Base-by-base conservation (phyloP, 345 rosid species). In the Limnanthes douglasii region DNA sequence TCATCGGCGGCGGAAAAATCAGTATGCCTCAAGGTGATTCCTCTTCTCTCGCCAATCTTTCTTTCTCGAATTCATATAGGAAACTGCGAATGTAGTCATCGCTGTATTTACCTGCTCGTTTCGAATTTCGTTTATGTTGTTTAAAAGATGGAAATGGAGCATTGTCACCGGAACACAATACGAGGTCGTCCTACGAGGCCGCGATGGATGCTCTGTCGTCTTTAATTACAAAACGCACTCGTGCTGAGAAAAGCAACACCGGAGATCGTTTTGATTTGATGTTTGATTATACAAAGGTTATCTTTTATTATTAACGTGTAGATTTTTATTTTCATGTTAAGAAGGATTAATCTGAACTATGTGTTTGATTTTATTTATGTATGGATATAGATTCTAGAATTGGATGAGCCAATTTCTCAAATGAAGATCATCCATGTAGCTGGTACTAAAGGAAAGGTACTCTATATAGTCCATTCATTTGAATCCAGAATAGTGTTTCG, bases 391-490 rank as follows among this genome's bases (percentile, higher is more conserved):
- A 66, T 78, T 2, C 64, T 90, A 53, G 93, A 85, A 32, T 55
- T 85, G 59, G 96, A 78, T 15, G 88, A 80, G 34, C 70, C 77
- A 17, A 65, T 90, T 40, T 56, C 64, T 2, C 54, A 75, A 48
- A 62, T 90, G 93, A 90, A 85, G 60, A 60, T 90, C 31, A 78
- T 90, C 25, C 99, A 90, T 37, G 94, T 90, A 1, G 99, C 99
- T 32, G 99, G 99, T 31, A 84, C 99, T 14, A 90, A 90, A 62
- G 98, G 98, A 45, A 90, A 88, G 93, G 97, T 88, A 62, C 34
- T 28, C 10, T 3, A 8, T n/a, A n/a, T n/a, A n/a, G n/a, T n/a
- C n/a, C n/a, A n/a, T n/a, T n/a, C n/a, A n/a, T n/a, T n/a, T n/a
- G n/a, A n/a, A n/a, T n/a, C n/a, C n/a, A n/a, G n/a, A n/a, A n/a